A percentile compares a stretch with the other conserved stretches of the same genome.
Evolutionary conservation across 2,329 filamentous ascomycete species (phyloP).

Genomic region (Colletotrichum lini): DNA sequence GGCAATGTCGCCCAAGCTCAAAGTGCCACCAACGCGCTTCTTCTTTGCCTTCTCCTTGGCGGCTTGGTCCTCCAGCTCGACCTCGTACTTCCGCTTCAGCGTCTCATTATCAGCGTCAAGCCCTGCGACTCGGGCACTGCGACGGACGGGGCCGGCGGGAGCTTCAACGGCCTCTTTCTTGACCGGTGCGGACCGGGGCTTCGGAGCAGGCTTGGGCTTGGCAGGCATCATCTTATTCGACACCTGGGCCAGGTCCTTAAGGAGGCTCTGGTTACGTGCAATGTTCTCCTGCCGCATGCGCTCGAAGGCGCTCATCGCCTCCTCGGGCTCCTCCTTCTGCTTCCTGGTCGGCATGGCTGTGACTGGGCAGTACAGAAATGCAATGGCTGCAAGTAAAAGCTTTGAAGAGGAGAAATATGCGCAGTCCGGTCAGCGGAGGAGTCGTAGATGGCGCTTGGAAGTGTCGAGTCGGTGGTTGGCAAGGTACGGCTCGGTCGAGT

Average conservation of each 20-base stretch:
- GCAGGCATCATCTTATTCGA: constrained; percentile 78
- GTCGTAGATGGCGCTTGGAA: not conserved
- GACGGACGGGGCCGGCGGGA: constrained; percentile 63
- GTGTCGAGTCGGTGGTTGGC: not conserved
- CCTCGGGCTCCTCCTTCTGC: constrained; percentile 53
- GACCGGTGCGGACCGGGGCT: constrained; percentile 56
- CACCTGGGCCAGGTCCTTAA: constrained; percentile 82
- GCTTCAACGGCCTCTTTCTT: constrained; percentile 57
- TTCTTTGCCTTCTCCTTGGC: constrained; percentile 70
- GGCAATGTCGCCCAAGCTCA: constrained; percentile 82
- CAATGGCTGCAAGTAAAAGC: not conserved
- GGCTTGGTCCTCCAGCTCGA: constrained; percentile 61
- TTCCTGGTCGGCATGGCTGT: constrained; percentile 61
- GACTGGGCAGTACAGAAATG: constrained; percentile 42
- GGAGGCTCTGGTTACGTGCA: constrained; percentile 83
- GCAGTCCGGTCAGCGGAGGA: not conserved
- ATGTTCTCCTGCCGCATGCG: constrained; percentile 88
- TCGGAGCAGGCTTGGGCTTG: constrained; percentile 65
- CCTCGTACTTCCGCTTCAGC: constrained; percentile 65
- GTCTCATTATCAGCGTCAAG: constrained; percentile 63
- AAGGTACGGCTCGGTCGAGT: not conserved
- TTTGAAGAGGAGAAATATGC: not conserved
- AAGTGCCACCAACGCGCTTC: constrained; percentile 65
- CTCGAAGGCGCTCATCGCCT: constrained; percentile 85
- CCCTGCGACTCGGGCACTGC: constrained; percentile 72